These are phyloP conservation scores for Thalassiosira sp. DNA, from an alignment of 352 stramenopile genomes.

Conservation along the genomic window DNA sequence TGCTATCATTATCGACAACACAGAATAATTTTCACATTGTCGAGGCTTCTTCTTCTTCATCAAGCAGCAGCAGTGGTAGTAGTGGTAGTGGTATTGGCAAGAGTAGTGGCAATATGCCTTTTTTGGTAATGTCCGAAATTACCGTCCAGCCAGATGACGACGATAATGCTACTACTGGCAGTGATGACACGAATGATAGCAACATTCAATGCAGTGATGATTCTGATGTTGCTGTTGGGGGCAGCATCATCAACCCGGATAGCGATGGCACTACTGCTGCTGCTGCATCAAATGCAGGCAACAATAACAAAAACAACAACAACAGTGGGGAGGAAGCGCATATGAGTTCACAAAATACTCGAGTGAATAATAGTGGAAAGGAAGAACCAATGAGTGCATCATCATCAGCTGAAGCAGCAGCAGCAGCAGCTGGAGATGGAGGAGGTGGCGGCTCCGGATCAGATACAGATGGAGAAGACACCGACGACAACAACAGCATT, in stretches of 20 bases:
- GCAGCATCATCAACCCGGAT: too few species aligned
- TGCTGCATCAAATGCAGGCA: too few species aligned
- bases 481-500: too few species aligned
- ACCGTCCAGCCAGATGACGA: conserved; percentile 3
- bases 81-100: conserved; percentile 22
- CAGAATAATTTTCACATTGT: conserved; percentile 1
- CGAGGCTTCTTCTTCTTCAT: conserved; percentile 3
- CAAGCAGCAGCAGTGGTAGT: not conserved
- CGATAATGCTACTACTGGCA: not conserved
- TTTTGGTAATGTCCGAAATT: conserved; percentile 52
- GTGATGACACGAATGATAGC: not conserved
- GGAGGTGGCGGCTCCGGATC: not conserved
- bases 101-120: conserved; percentile 21
- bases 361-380: not conserved
- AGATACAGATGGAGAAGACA: conserved; percentile 31
- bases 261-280: too few species aligned
- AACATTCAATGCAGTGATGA: not conserved
- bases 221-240: not conserved
- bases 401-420: not conserved
- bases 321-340: too few species aligned
- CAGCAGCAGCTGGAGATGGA: not conserved
- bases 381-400: not conserved
- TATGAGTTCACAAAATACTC: too few species aligned
- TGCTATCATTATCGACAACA: not conserved
- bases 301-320: too few species aligned